A percentile compares a stretch with the other conserved stretches of the same genome.
Conservation (phyloP, 495 filamentous ascomycete genomes). For the Pyrenula aspistea region DNA sequence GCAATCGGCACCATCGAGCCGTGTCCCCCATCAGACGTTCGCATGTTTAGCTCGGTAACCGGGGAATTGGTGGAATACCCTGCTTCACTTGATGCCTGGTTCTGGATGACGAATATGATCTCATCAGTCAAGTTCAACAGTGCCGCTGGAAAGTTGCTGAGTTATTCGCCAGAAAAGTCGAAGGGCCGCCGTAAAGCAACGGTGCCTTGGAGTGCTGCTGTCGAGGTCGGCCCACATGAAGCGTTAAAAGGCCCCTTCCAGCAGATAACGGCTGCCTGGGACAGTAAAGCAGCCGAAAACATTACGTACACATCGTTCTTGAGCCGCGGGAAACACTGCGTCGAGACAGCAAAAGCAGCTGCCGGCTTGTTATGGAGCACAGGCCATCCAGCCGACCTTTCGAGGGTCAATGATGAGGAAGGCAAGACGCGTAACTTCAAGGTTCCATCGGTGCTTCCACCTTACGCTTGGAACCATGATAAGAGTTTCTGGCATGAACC, state of each 20-base stretch:
- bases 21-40: slow-evolving; percentile 3
- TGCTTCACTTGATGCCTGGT: slow-evolving; percentile 10
- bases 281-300: slow-evolving; percentile 1
- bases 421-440: background rate
- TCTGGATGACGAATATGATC: slow-evolving; percentile 34
- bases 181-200: background rate
- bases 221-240: slow-evolving; percentile 41
- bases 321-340: slow-evolving; percentile 11
- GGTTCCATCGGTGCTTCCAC: slow-evolving; percentile 16
- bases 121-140: slow-evolving; percentile 29
- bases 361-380: slow-evolving; percentile 10
- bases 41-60: slow-evolving; percentile 29
- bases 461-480: slow-evolving; percentile 22
- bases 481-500: slow-evolving; percentile 20
- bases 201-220: slow-evolving; percentile 12
- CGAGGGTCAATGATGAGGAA: slow-evolving; percentile 8
- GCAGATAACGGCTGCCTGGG: slow-evolving; percentile 15
- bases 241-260: slow-evolving; percentile 30
- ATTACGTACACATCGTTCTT: slow-evolving; percentile 13
- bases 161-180: background rate
- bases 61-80: slow-evolving; percentile 10
- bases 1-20: slow-evolving; percentile 17
- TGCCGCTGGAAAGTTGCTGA: slow-evolving; percentile 10
- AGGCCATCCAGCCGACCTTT: slow-evolving; percentile 11
- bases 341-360: slow-evolving; percentile 7